These are phyloP conservation scores for Quercus tomentella DNA, from an alignment of 331 rosid genomes.

Conservation along the genomic window DNA sequence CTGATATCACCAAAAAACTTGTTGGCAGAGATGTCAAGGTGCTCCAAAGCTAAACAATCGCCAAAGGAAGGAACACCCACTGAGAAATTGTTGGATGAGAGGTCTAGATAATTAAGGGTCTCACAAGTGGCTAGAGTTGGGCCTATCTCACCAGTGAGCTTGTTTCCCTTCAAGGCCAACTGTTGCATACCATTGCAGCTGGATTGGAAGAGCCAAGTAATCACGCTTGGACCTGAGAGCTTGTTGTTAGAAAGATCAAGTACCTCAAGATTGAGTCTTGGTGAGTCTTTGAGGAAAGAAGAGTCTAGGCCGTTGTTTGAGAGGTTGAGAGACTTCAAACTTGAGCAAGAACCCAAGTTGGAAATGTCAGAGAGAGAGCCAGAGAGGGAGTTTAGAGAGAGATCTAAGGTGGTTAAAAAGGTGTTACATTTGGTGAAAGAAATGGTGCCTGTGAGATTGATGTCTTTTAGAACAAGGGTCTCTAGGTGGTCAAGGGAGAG, in stretches of 20 bases:
- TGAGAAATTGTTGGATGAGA: constrained; percentile 69
- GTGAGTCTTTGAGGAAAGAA: constrained; percentile 16
- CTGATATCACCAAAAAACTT: constrained; percentile 63
- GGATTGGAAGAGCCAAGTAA: constrained; percentile 52
- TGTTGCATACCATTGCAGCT: constrained; percentile 31
- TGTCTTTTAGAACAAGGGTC: constrained; percentile 32
- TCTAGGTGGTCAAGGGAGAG: constrained; percentile 53
- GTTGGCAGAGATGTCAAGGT: constrained; percentile 75
- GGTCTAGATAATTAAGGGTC: constrained; percentile 43
- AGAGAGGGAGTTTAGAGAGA: constrained; percentile 56
- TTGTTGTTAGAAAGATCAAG: constrained; percentile 76
- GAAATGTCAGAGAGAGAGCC: constrained; percentile 44
- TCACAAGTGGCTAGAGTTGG: constrained; percentile 32
- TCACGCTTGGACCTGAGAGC: constrained; percentile 42
- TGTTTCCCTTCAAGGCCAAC: constrained; percentile 54
- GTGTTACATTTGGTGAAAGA: constrained; percentile 42
- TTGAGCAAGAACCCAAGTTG: constrained; percentile 37
- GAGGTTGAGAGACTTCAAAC: constrained; percentile 54
- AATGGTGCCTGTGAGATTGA: constrained; percentile 57
- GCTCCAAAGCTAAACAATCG: constrained; percentile 44
- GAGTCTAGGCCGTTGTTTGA: constrained; percentile 45
- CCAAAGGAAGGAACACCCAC: constrained; percentile 54
- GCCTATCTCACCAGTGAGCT: constrained; percentile 49
- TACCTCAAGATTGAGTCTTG: constrained; percentile 28
- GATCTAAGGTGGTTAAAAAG: constrained; percentile 59